Percentiles rank a stretch among this genome's conserved stretches.
Evolutionary conservation across 306 rosid species (phyloP).

Genomic region (Coriaria nepalensis): DNA sequence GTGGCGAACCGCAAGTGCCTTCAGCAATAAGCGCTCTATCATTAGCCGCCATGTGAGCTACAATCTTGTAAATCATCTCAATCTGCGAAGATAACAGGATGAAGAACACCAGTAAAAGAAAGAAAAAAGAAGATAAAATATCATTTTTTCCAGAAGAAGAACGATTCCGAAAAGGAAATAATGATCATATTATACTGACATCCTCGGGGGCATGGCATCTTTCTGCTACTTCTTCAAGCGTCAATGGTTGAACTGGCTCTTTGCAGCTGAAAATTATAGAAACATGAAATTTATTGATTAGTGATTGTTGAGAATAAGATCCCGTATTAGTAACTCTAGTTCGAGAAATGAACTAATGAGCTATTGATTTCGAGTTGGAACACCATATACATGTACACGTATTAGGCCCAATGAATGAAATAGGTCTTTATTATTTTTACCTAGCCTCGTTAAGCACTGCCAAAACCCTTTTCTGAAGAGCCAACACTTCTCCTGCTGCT

Average conservation of each 20-base stretch:
- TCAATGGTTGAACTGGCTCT: conserved; percentile 48
- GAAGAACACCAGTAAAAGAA: not conserved
- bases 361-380: too few species aligned
- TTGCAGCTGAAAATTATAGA: conserved; percentile 41
- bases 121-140: conserved; percentile 8
- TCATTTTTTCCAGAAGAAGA: conserved; percentile 3
- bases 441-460: conserved; percentile 78
- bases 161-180: not conserved
- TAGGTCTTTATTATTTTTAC: conserved; percentile 13
- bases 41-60: conserved; percentile 83
- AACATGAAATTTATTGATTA: conserved; percentile 1
- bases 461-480: conserved; percentile 89
- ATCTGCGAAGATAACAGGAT: conserved; percentile 27
- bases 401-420: too few species aligned
- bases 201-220: conserved; percentile 67
- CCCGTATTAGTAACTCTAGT: not conserved
- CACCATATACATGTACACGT: too few species aligned
- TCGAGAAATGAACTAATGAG: too few species aligned
- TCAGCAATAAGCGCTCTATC: conserved; percentile 88
- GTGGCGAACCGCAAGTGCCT: conserved; percentile 83
- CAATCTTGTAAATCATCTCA: conserved; percentile 77
- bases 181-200: conserved; percentile 21
- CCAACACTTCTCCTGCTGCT: conserved; percentile 85
- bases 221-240: conserved; percentile 42
- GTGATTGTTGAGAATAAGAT: too few species aligned